Conservation (phyloP, 331 rosid genomes). For the Stylosanthes scabra region DNA sequence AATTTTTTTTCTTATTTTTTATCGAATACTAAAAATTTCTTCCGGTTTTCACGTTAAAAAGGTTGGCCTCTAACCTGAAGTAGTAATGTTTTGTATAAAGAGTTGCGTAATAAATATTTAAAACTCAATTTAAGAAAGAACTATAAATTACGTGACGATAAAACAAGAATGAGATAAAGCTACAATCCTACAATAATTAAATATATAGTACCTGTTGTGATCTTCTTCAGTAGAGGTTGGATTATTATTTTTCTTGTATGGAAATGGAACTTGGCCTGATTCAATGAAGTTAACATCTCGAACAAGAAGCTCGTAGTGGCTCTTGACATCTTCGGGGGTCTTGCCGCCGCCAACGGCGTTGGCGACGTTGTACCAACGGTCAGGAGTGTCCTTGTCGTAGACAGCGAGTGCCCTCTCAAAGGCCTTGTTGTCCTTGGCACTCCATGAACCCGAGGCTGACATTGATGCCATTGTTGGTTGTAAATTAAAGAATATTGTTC, state of each 20-base stretch:
- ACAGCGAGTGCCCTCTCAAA: constrained; percentile 92
- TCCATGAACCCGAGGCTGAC: constrained; percentile 79
- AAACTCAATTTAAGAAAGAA: too few relatives aligned
- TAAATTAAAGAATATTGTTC: too few relatives aligned
- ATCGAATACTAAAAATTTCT: too few relatives aligned
- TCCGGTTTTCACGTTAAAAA: too few relatives aligned
- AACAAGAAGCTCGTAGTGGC: constrained; percentile 79
- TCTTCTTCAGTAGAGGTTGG: constrained; percentile 32
- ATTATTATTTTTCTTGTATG: constrained; percentile 61
- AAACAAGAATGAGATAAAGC: too few relatives aligned
- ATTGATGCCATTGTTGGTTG: constrained; percentile 76
- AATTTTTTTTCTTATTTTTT: too few relatives aligned
- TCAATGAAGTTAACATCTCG: constrained; percentile 82
- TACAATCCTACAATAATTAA: too few relatives aligned
- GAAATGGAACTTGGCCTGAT: constrained; percentile 79
- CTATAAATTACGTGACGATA: too few relatives aligned
- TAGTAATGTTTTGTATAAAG: too few relatives aligned
- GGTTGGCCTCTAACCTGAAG: too few relatives aligned
- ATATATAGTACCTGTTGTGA: constrained; percentile 67
- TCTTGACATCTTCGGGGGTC: constrained; percentile 85
- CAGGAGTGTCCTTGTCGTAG: constrained; percentile 90
- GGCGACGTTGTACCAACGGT: constrained; percentile 93
- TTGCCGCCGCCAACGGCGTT: constrained; percentile 84
- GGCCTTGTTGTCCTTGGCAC: constrained; percentile 88
- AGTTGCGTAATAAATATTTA: too few relatives aligned